Base-by-base conservation (phyloP, 352 stramenopile genomes). In the Peronospora belbahrii region DNA sequence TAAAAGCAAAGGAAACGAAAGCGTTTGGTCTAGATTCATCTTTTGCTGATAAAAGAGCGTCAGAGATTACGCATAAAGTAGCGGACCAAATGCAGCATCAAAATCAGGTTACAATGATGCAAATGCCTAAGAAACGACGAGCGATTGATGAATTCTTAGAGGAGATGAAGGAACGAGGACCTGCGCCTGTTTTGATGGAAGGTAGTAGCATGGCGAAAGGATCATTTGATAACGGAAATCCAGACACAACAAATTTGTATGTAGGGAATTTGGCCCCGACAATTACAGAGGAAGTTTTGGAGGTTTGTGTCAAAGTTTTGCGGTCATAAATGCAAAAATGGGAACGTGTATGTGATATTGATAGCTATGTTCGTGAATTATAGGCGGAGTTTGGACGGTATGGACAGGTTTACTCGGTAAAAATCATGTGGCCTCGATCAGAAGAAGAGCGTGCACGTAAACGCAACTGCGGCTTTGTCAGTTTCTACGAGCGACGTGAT, bases 361-460 rank as follows among this genome's bases (percentile, higher is more conserved):
- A 61, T 33, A 11, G 6, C 20, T 44, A 8, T 13, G 35, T 51
- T 15, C 10, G 34, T 14, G 33, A 8, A 6, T 14, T 45, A 17
- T 20, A 82, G 63, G 63, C 79, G 20, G 56, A 88, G 25, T 98
- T 98, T 74, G 59, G 73, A 34, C 67, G 76, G 48, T 97, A 83
- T 62, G 94, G 94, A 52, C 70, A 91, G 30, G 75, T 98, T 20
- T 90, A 96, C 70, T 97, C 85, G 27, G 78, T 98, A 30, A 98
- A 98, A 62, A 96, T 98, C 60, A 98, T 98, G 95, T 98, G 94
- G 94, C 94, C 95, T n/a, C 75, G 95, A 19, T 97, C 83, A 0
- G 78, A 95, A 28, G 92, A 97, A 59, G 95, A 98, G 63, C 65
- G 85, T 37, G 60, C 64, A 13, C 80, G 93, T 25, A 85, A 79